Evolutionary conservation across 148 eudicot species (phyloP), one percentile per base, ranked within the genome.

Genomic region (Camellia granthamiana): DNA sequence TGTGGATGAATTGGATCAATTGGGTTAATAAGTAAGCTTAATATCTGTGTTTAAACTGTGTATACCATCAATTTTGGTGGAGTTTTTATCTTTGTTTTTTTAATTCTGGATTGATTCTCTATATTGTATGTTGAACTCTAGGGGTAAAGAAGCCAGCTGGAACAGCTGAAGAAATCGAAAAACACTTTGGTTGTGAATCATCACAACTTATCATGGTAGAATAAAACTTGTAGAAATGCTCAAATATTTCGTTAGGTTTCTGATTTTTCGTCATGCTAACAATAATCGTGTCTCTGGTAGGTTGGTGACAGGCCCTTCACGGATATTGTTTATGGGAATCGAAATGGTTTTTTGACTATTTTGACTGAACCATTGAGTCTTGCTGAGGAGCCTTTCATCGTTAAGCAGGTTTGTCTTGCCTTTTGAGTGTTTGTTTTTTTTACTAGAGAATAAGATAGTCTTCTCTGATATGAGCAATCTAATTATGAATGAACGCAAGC

Each of bases 221-320:
- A 52, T 61, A 71, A 74, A 70, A 69, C 7, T 43, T 58, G n/a
- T 60, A 3, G 14, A 30, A 60, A 64, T 58, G 72, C 10, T n/a
- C 59, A 79, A 44, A 42, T 23, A 60, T 51, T 21, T 30, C 43
- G 23, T 23, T 79, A 44, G 42, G 51, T 47, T 66, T 60, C 6
- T 30, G 19, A 19, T 41, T 66, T 81, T 72, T 43, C 10, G n/a
- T 15, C 19, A 67, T 19, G 21, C 12, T 38, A 2, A 12, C 44
- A 12, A n/a, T 75, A 1, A 12, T 75, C 76, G 47, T 80, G 63
- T 70, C 73, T 74, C n/a, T 73, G 46, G 54, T 84, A 89, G 91
- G 90, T 95, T 43, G 98, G 98, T 69, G 98, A 95, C 84, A 92
- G 98, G 23, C 88, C 92, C 66, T 91, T 95, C 81, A 95, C 98